Evolutionary conservation across 2,329 filamentous ascomycete species (phyloP), one percentile per base, ranked within the genome.

Genomic region (Didymosphaeria variabile): DNA sequence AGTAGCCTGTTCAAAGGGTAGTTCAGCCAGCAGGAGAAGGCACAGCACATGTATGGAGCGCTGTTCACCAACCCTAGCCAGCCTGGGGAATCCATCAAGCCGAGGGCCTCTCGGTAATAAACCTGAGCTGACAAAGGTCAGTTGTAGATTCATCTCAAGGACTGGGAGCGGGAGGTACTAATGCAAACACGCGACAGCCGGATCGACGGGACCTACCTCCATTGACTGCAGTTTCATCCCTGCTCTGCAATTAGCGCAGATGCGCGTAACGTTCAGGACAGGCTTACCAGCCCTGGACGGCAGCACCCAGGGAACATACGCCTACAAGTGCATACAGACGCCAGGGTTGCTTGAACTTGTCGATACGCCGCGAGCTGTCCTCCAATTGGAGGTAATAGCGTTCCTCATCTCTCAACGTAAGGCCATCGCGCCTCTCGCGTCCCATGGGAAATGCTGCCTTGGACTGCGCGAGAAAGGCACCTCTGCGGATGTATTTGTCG

Each of bases 341-440:
- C 61, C 65, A 65, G 12, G 67, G 67, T 29, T 70, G 67, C 15
- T 66, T 70, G 60, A 68, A 70, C 36, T 63, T 66, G 54, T 68
- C 67, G 34, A 70, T 62, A n/a, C 61, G 64, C 21, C 63, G 57
- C 2, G 57, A 26, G 57, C 64, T 67, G 36, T 63, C 54, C 34
- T 69, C 67, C 1, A 69, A 57, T 10, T 64, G 55, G 1, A 69
- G 47, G 46, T 55, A 64, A 10, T 55, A 9, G 1, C 61, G 63
- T 55, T 69, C 67, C 29, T 32, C 49, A 8, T 65, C 61, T 26
- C 58, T 66, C 49, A 69, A 50, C 1, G 32, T 53, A 21, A 69
- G 54, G n/a, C 57, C 63, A 36, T 69, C 65, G 19, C 38, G 49
- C 46, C 66, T 40, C n/a, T 50, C 44, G 26, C 63, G 60, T 31